Base-by-base conservation (phyloP, 2,329 filamentous ascomycete species). In the Sclerotinia subarctica region DNA sequence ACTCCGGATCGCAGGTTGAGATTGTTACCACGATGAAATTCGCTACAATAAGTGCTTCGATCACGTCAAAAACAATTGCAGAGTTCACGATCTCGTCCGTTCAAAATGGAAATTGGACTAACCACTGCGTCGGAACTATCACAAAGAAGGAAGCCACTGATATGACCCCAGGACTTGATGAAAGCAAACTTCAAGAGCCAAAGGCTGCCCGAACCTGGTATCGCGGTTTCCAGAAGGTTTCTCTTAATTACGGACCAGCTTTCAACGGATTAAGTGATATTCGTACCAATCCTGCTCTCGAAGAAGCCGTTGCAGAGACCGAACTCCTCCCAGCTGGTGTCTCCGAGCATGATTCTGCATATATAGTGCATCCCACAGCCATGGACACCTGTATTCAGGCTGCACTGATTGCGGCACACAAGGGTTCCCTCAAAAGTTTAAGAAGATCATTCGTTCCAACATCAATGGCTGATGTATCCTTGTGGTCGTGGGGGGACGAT, bases 341-440 rank as follows among this genome's bases (percentile, higher is more conserved):
- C 26, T 64, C 62, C 3, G 35, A 54, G 24, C 49, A 64, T 26
- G 81, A 83, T 71, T 80, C 79, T 78, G 51, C 74, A 8, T 70
- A 70, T 51, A 46, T 86, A 3, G 80, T 88, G 32, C 85, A 87
- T 68, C 85, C 85, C 0, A 80, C 83, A 6, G 86, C 84, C 0
- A 78, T 87, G 26, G 85, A 87, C 70, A 77, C 82, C 2, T 82
- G 86, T 76, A 80, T 87, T 44, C 85, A 87, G 66, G 80, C 80
- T 24, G 49, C 35, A 44, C 21, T 64, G 13, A 64, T 64, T 64
- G 49, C 17, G 8, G 60, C 49, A 15, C 35, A 64, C 21, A 64
- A 56, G 11, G 49, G 49, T 17, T 64, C 62, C 19, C 29, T 64
- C 1, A 29, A n/a, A 5, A 49, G 42, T 8, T 29, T 56, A 32